Base-by-base conservation (phyloP, 2,329 filamentous ascomycete genomes). In the Cladosporium halotolerans region DNA sequence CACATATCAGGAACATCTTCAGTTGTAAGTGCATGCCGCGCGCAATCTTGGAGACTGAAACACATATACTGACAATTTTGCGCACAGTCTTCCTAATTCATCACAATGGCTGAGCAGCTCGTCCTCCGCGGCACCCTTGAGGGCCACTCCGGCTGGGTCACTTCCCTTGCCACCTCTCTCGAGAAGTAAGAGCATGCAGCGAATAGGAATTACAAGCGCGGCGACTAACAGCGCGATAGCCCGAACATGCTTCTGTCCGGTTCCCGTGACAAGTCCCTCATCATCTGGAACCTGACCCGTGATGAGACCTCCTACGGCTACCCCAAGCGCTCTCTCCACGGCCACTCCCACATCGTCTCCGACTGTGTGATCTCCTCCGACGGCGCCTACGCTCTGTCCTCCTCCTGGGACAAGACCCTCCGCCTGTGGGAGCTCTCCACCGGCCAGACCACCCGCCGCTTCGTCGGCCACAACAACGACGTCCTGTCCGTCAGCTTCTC, bases 321-420 rank as follows among this genome's bases (percentile, higher is more conserved):
- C 84, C 93, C 93, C 73, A 97, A 99, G 86, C 87, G 93, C 79
- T 95, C 89, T 73, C 90, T 99, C 68, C 86, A 95, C 80, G 93
- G 93, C 72, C 93, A 99, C 84, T 96, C 91, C 63, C 93, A 99
- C 86, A 99, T 99, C 76, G 91, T 99, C 74, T 97, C 93, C 76
- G 93, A 99, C 87, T 97, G 93, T 80, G 93, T 99, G 68, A 99
- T 99, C 84, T 97, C 92, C 73, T 97, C 93, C 65, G 93, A 99
- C 77, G 93, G 93, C 76, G 92, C 93, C 74, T 99, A 99, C 78
- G 93, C 93, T 73, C 88, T 99, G 70, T 97, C 93, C 68, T 88
- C 92, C 66, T 97, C 93, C 62, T 99, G 93, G 93, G 93, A 99
- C 82, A 97, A 96, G 89, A 96, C 92, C 66, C 90, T 99, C 73